Evolutionary conservation across 2,329 filamentous ascomycete species (phyloP).

Genomic region (Aureobasidium sp.): DNA sequence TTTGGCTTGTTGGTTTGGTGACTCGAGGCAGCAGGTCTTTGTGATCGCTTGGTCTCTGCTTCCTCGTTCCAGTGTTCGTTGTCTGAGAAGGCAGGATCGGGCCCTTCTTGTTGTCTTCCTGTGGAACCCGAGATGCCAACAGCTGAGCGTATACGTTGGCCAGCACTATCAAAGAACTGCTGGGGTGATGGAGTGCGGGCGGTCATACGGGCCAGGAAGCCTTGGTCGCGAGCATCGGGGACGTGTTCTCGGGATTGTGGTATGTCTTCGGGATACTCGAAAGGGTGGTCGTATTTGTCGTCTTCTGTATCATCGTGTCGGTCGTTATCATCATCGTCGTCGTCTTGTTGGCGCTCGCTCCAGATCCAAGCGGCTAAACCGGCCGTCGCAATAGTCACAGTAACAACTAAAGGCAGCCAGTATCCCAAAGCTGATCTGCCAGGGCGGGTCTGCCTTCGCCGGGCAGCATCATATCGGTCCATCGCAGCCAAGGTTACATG

Average conservation of each 20-base stretch:
- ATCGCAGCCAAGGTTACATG: background rate
- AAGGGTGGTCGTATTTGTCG: constrained; percentile 20
- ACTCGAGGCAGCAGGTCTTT: constrained; percentile 32
- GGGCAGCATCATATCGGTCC: constrained; percentile 26
- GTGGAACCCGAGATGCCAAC: constrained; percentile 71
- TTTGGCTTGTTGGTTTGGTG: constrained; percentile 26
- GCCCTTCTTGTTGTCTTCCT: constrained; percentile 19
- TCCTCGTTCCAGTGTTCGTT: constrained; percentile 92
- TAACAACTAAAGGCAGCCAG: constrained; percentile 83
- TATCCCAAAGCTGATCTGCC: constrained; percentile 63
- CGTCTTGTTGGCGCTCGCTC: constrained; percentile 75
- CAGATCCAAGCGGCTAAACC: constrained; percentile 88
- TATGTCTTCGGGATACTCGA: constrained; percentile 14
- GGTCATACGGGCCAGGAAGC: constrained; percentile 71
- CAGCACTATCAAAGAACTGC: constrained; percentile 78
- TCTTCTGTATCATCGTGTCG: constrained; percentile 43
- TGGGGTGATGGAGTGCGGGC: constrained; percentile 80
- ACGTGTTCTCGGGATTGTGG: background rate
- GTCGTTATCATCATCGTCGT: constrained; percentile 59
- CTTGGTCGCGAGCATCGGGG: constrained; percentile 18
- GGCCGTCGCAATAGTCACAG: constrained; percentile 78
- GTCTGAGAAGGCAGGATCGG: constrained; percentile 46
- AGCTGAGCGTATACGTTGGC: constrained; percentile 71
- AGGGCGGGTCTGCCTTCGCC: constrained; percentile 44
- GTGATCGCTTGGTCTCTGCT: constrained; percentile 57